Evolutionary conservation across 306 rosid species (phyloP).

Genomic region (Cicer bijugum): DNA sequence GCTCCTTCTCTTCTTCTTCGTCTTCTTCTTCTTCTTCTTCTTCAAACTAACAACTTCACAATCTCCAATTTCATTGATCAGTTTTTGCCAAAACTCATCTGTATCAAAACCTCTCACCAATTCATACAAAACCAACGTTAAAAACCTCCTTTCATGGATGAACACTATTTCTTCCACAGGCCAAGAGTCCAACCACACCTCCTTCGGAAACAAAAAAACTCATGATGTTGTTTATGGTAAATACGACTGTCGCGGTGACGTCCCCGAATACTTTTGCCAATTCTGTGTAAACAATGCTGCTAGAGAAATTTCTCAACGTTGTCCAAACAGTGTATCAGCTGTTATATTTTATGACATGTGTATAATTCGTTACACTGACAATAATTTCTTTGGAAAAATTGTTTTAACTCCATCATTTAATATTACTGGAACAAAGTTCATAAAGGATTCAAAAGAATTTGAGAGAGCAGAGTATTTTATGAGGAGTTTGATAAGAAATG

Average conservation of each 20-base stretch:
- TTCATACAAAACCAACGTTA: constrained; percentile 42
- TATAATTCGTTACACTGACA: constrained; percentile 42
- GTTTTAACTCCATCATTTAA: constrained; percentile 12
- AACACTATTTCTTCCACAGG: constrained; percentile 28
- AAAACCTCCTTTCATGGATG: constrained; percentile 28
- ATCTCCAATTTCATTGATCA: background rate
- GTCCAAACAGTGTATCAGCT: constrained; percentile 41
- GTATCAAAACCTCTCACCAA: constrained; percentile 5
- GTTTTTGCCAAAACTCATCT: constrained; percentile 27
- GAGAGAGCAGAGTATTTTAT: constrained; percentile 29
- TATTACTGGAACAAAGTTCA: background rate
- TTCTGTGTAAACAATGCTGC: constrained; percentile 46
- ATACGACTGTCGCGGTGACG: constrained; percentile 49
- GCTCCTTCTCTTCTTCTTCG: background rate
- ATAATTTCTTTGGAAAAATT: constrained; percentile 38
- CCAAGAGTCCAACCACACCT: constrained; percentile 39
- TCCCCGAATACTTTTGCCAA: constrained; percentile 30
- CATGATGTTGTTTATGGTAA: constrained; percentile 40
- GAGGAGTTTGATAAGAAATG: constrained; percentile 34
- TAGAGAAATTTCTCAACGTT: constrained; percentile 13
- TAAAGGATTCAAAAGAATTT: constrained; percentile 19
- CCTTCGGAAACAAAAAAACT: constrained; percentile 1
- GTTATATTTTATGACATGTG: constrained; percentile 41
- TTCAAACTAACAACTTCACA: constrained; percentile 18
- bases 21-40: background rate